phyloP scores from a whole-genome alignment of 768 basidiomycete species.

The Punctularia strigosozonata region DNA sequence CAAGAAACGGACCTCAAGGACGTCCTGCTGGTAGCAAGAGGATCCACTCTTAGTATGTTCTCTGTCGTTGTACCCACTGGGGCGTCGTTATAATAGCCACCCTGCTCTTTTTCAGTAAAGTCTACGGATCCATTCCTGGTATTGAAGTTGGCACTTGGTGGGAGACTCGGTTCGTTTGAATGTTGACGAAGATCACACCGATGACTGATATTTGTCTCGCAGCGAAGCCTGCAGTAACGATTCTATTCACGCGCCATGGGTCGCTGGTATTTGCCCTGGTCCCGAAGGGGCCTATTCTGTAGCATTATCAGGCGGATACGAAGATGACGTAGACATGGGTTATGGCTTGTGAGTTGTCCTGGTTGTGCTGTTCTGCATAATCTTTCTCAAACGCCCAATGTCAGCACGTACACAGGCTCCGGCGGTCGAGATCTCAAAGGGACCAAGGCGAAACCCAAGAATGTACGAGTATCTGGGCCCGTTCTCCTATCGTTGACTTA shows the following conservation, averaged over 20 bases:
- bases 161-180: conserved; percentile 41
- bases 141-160: conserved; percentile 77
- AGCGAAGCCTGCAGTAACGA: conserved; percentile 60
- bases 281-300: conserved; percentile 71
- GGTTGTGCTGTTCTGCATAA: neutral
- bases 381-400: neutral
- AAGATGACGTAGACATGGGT: conserved; percentile 74
- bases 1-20: conserved; percentile 12
- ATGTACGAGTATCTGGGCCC: conserved; percentile 33
- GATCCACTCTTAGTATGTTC: neutral
- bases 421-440: conserved; percentile 84
- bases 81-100: conserved; percentile 1
- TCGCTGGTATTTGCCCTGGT: conserved; percentile 68
- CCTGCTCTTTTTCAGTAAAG: conserved; percentile 37
- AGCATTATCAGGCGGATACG: conserved; percentile 82
- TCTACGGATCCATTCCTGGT: conserved; percentile 71
- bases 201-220: neutral
- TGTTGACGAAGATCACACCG: neutral
- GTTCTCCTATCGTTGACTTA: conserved; percentile 1
- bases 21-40: conserved; percentile 20
- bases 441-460: conserved; percentile 72
- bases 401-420: conserved; percentile 72
- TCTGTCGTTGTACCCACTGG: too few relatives aligned
- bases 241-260: conserved; percentile 83
- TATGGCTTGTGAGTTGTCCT: conserved; percentile 60